Percentiles rank a stretch among this genome's conserved stretches.
These are phyloP conservation scores for Diaporthe helianthi DNA, from an alignment of 2,329 filamentous ascomycete genomes.

Conservation along the genomic window DNA sequence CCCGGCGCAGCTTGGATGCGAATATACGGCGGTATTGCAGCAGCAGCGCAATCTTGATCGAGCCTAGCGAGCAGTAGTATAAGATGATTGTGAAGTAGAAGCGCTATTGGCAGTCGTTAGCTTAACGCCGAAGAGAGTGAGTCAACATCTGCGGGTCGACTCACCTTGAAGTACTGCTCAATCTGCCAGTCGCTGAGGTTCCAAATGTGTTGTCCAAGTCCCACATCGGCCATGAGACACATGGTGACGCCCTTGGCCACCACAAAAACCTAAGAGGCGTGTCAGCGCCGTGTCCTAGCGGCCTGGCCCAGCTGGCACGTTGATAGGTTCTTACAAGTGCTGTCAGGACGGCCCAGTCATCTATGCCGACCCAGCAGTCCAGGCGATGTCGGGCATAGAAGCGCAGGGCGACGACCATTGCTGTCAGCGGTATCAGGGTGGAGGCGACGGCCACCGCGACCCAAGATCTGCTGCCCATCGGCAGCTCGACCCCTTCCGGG, in stretches of 20 bases:
- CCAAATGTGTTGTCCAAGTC: slow-evolving; percentile 20
- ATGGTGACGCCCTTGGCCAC: neutral
- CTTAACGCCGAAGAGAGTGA: rapidly evolving
- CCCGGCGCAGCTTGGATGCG: neutral
- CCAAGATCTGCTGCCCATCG: neutral
- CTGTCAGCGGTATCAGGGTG: slow-evolving; percentile 2
- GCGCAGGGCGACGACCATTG: slow-evolving; percentile 6
- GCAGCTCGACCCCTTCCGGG: slow-evolving; percentile 4
- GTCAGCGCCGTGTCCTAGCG: neutral
- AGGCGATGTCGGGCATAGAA: slow-evolving; percentile 13
- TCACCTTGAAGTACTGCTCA: slow-evolving; percentile 17
- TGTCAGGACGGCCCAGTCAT: slow-evolving; percentile 4
- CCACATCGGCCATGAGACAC: slow-evolving; percentile 15
- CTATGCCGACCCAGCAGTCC: neutral
- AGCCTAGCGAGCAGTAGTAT: slow-evolving; percentile 19
- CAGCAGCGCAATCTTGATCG: slow-evolving; percentile 12
- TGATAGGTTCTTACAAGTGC: neutral
- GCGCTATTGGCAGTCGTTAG: neutral
- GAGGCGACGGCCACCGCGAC: neutral
- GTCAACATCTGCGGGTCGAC: rapidly evolving
- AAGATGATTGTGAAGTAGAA: slow-evolving; percentile 26
- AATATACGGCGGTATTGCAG: slow-evolving; percentile 25
- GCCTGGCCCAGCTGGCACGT: no score
- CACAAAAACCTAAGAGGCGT: neutral
- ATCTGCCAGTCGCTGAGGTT: neutral